Conservation (phyloP, 1,284 basidiomycete species). For the Tilletia setariae region DNA sequence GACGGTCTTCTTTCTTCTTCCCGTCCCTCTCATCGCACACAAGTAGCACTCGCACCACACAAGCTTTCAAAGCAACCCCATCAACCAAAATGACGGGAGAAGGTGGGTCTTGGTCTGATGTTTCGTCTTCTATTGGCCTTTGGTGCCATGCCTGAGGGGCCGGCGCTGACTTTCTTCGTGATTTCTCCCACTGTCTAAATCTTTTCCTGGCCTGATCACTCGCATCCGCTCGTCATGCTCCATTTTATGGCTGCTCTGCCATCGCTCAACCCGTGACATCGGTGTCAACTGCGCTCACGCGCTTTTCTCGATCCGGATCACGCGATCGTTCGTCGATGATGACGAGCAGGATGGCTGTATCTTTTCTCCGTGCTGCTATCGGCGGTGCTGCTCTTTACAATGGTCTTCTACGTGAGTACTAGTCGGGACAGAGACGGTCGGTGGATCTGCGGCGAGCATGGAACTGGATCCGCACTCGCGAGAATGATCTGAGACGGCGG, state of each 20-base stretch:
- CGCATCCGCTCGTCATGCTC: neutral
- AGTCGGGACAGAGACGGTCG: too few species aligned
- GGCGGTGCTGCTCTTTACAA: constrained; percentile 52
- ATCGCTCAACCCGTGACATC: too few species aligned
- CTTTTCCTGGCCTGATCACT: neutral
- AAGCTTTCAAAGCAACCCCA: neutral
- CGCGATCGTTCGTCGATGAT: neutral
- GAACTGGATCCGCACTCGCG: too few species aligned
- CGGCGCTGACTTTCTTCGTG: neutral
- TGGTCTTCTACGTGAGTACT: constrained; percentile 52
- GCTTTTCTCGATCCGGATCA: neutral
- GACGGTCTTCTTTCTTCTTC: neutral
- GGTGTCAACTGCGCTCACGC: too few species aligned
- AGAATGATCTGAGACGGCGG: too few species aligned
- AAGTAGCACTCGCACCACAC: neutral
- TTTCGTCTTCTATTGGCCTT: neutral
- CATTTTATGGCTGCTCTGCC: neutral
- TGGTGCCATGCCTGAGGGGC: neutral
- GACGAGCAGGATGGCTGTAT: constrained; percentile 35
- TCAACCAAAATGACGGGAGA: constrained; percentile 34
- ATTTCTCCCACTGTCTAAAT: neutral
- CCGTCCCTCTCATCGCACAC: neutral
- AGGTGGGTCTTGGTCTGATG: constrained; percentile 22
- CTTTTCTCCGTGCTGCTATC: constrained; percentile 50
- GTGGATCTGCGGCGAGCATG: too few species aligned